phyloP scores from a whole-genome alignment of 73 alveolate genomes.

The Paramecium primaurelia region DNA sequence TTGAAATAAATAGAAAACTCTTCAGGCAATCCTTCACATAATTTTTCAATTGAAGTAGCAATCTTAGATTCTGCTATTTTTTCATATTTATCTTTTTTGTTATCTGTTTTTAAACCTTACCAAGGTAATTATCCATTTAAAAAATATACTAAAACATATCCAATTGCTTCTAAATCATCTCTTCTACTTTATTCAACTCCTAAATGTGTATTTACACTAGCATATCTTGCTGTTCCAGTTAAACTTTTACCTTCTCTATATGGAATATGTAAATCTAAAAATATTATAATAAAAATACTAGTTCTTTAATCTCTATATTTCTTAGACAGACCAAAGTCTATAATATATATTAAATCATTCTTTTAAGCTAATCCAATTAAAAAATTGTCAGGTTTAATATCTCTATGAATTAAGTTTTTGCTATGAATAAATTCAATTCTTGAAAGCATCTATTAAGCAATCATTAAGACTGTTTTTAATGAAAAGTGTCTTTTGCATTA shows the following conservation, averaged over 20 bases:
- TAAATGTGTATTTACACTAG: conserved; percentile 73
- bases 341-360: conserved; percentile 67
- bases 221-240: conserved; percentile 78
- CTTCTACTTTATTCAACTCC: conserved; percentile 75
- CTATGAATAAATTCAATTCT: conserved; percentile 67
- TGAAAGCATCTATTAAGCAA: conserved; percentile 62
- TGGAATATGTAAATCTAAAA: conserved; percentile 47
- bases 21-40: conserved; percentile 76
- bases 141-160: conserved; percentile 69
- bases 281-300: not conserved
- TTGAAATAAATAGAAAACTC: conserved; percentile 68
- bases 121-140: conserved; percentile 79
- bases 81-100: conserved; percentile 64
- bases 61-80: conserved; percentile 65
- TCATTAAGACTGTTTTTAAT: conserved; percentile 65
- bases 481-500: conserved; percentile 67
- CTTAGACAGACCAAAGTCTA: conserved; percentile 70
- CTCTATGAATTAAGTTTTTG: conserved; percentile 66
- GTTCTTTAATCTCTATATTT: conserved; percentile 68
- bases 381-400: conserved; percentile 73
- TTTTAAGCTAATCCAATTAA: conserved; percentile 81
- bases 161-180: conserved; percentile 81
- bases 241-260: conserved; percentile 59
- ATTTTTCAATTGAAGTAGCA: conserved; percentile 68
- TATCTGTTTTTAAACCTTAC: conserved; percentile 67